Percentiles rank a stretch among this genome's conserved stretches.
These are phyloP conservation scores for Exsudoporus floridanus DNA, from an alignment of 1,284 basidiomycete genomes.

Conservation along the genomic window DNA sequence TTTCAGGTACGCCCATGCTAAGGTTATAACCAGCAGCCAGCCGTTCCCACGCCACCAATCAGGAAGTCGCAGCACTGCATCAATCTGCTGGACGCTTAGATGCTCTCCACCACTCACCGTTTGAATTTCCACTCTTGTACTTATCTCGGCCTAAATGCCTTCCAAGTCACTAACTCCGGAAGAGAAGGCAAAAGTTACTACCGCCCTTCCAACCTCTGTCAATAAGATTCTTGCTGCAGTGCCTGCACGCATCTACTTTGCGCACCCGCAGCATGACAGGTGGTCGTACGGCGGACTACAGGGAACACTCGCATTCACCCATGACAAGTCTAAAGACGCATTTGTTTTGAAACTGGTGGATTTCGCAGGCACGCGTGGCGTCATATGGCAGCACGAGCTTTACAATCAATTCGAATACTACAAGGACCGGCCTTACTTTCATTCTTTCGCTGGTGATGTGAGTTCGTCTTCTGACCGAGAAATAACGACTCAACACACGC, in stretches of 20 bases:
- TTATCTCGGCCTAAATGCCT: conserved; percentile 51
- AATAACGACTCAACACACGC: neutral
- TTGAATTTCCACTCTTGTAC: neutral
- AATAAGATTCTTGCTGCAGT: conserved; percentile 80
- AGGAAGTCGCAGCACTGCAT: neutral
- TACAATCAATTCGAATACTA: conserved; percentile 85
- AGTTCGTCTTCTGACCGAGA: conserved; percentile 37
- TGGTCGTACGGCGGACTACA: conserved; percentile 88
- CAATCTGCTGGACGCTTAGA: conserved; percentile 3
- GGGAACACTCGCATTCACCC: conserved; percentile 76
- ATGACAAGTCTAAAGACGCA: conserved; percentile 59
- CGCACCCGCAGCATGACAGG: conserved; percentile 67
- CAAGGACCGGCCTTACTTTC: conserved; percentile 90
- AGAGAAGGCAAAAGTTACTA: conserved; percentile 78
- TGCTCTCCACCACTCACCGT: conserved; percentile 5
- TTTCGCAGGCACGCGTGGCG: conserved; percentile 76
- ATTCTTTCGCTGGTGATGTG: conserved; percentile 92
- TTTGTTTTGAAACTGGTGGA: conserved; percentile 80
- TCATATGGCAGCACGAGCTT: conserved; percentile 94
- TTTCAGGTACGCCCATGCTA: too few relatives aligned
- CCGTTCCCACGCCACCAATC: conserved; percentile 17
- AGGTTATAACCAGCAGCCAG: too few relatives aligned
- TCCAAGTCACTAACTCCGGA: conserved; percentile 65
- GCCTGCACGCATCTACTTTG: conserved; percentile 85
- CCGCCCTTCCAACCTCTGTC: conserved; percentile 52